Base-by-base conservation (phyloP, 352 stramenopile genomes). In the Pythium utonaiense region DNA sequence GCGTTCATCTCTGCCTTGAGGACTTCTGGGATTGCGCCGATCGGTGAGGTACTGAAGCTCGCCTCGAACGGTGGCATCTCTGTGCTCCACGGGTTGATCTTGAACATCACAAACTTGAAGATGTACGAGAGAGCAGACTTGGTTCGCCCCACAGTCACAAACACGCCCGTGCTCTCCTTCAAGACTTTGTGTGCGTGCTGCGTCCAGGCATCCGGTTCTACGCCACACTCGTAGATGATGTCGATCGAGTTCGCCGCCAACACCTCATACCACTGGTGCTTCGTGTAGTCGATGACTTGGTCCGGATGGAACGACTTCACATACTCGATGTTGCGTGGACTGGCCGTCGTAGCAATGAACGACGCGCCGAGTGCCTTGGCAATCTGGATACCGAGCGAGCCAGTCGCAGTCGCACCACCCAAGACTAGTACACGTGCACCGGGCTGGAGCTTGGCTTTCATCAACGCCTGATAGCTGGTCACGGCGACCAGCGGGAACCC, bases 211-310 rank as follows among this genome's bases (percentile, higher is more conserved):
- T 57, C 36, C 2, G 56, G 60, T 34, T 75, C 71, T 3, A 75
- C 44, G 47, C 33, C 54, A 28, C 62, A 69, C 40, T 63, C 64
- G 48, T 67, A 70, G 22, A 70, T 36, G 24, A 70, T 31, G 25
- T 70, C 64, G 1, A 70, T 19, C 27, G 64, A 70, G 45, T 70
- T 44, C 5, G 41, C 24, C 6, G 48, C 48, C 14, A 79, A 21
- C 8, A 73, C 59, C 1, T 70, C 51, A 6, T 51, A 56, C 71
- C 71, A 87, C 42, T 65, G 53, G 30, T 78, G 48, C 0, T 14
- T 60, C 21, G 59, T 68, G 67, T 87, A 84, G 49, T 84, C 73
- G 33, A 87, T 55, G 1, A 83, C 64, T 19, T 75, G 50, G 41
- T 84, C 73, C 2, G 66, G 70, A 30, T 70, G 74, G 0, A 82